Conservation (phyloP, 2,329 filamentous ascomycete species). For the Lecanicillium sp. region DNA sequence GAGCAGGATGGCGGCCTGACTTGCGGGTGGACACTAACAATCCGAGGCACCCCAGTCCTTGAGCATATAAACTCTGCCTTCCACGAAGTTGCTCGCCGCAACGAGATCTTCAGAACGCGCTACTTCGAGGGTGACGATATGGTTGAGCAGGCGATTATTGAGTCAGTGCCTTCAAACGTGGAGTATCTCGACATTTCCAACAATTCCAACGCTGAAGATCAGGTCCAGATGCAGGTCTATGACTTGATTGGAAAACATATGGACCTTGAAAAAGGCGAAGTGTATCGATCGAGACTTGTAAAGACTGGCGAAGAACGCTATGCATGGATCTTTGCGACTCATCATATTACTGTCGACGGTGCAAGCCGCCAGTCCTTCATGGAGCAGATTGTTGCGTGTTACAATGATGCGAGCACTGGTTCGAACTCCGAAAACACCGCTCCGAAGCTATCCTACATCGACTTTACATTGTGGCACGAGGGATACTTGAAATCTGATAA, state of each 20-base stretch:
- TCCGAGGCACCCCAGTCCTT: not conserved
- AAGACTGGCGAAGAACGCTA: not conserved
- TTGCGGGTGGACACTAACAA: slow-evolving; percentile 1
- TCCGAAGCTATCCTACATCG: not conserved
- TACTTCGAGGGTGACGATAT: slow-evolving; percentile 5
- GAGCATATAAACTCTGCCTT: not conserved
- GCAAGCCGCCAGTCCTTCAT: slow-evolving; percentile 1
- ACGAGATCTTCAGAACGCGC: slow-evolving; percentile 1
- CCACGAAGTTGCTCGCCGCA: not conserved
- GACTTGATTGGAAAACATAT: not conserved
- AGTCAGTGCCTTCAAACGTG: not conserved
- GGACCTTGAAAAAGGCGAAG: slow-evolving; percentile 6
- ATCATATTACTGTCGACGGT: slow-evolving; percentile 4
- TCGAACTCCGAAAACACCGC: not conserved
- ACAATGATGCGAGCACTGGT: not conserved
- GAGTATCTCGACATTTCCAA: not conserved
- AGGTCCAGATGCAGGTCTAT: not conserved
- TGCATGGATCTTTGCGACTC: slow-evolving; percentile 6
- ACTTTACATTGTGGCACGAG: slow-evolving; percentile 6
- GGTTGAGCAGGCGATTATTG: slow-evolving; percentile 1
- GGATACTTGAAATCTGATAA: not conserved
- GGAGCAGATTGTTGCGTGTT: slow-evolving; percentile 2
- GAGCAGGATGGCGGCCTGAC: not conserved
- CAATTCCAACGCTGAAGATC: not conserved
- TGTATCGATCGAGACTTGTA: not conserved